Evolutionary conservation across 2,329 filamentous ascomycete species (phyloP).

Genomic region (Aaosphaeria pasadenensis): DNA sequence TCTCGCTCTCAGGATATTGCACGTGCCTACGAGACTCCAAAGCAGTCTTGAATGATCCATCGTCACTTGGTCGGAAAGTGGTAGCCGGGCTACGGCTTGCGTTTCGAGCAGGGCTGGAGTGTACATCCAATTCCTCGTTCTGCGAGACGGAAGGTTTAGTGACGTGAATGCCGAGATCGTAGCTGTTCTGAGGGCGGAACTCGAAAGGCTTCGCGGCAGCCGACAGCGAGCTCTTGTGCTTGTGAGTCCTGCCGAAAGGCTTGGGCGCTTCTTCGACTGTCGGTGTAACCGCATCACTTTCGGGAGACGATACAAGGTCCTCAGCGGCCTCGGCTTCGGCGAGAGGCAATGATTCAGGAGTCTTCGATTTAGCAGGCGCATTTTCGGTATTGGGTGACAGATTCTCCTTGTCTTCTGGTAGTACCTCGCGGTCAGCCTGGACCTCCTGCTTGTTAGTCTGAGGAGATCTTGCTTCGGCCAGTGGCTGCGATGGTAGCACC

Average conservation of each 20-base stretch:
- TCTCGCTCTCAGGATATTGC: conserved; percentile 36
- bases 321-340: conserved; percentile 12
- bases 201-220: conserved; percentile 70
- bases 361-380: conserved; percentile 25
- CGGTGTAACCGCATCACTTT: conserved; percentile 26
- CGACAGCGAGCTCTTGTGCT: conserved; percentile 58
- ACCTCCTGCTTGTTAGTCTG: conserved; percentile 18
- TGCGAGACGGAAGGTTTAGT: conserved; percentile 33
- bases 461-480: conserved; percentile 24
- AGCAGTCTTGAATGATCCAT: conserved; percentile 38
- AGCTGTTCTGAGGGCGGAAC: conserved; percentile 34
- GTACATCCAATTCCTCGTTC: conserved; percentile 18
- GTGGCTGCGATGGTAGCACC: conserved; percentile 36
- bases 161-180: conserved; percentile 38
- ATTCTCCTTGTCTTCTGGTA: conserved; percentile 37
- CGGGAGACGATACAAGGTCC: conserved; percentile 13
- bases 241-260: conserved; percentile 22
- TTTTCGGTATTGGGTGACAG: conserved; percentile 23
- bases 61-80: conserved; percentile 39
- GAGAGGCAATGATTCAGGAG: conserved; percentile 19
- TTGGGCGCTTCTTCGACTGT: conserved; percentile 26
- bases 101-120: conserved; percentile 14
- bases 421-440: conserved; percentile 18
- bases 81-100: conserved; percentile 37
- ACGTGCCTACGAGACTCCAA: conserved; percentile 30